Conservation (phyloP, 768 basidiomycete species). For the Suillus luteus region DNA sequence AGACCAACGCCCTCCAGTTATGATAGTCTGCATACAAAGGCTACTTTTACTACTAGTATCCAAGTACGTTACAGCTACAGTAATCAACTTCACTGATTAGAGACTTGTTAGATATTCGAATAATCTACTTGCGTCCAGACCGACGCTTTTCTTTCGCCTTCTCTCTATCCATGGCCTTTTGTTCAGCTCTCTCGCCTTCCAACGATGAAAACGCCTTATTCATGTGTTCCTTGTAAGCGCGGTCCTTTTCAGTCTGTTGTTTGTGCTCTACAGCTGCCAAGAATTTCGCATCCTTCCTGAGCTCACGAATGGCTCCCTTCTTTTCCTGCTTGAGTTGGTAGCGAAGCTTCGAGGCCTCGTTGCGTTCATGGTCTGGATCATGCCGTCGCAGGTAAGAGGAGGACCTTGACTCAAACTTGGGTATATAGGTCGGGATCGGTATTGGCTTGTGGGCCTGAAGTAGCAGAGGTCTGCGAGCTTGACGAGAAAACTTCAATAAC, state of each 20-base stretch:
- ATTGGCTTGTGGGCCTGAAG: slow-evolving; percentile 96
- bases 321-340: slow-evolving; percentile 91
- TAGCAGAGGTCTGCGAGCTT: slow-evolving; percentile 73
- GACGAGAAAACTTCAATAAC: slow-evolving; percentile 70
- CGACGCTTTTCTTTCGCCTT: slow-evolving; percentile 77
- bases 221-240: slow-evolving; percentile 78
- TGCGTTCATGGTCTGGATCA: slow-evolving; percentile 92
- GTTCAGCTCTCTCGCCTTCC: slow-evolving; percentile 89
- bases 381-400: slow-evolving; percentile 77
- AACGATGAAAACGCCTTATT: slow-evolving; percentile 75
- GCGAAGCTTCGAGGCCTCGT: slow-evolving; percentile 82
- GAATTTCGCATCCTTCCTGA: slow-evolving; percentile 94
- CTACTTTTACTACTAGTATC: neutral
- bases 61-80: neutral
- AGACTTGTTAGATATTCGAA: neutral
- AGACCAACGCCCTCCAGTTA: no score
- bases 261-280: slow-evolving; percentile 85
- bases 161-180: slow-evolving; percentile 88
- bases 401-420: slow-evolving; percentile 82
- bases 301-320: slow-evolving; percentile 95
- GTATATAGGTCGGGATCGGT: slow-evolving; percentile 89
- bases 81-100: neutral
- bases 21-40: no score
- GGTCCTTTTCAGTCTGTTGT: slow-evolving; percentile 85
- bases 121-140: slow-evolving; percentile 65